These are phyloP conservation scores for Meyerozyma guilliermondii DNA, from an alignment of 1,139 yeast genomes.

Conservation along the genomic window DNA sequence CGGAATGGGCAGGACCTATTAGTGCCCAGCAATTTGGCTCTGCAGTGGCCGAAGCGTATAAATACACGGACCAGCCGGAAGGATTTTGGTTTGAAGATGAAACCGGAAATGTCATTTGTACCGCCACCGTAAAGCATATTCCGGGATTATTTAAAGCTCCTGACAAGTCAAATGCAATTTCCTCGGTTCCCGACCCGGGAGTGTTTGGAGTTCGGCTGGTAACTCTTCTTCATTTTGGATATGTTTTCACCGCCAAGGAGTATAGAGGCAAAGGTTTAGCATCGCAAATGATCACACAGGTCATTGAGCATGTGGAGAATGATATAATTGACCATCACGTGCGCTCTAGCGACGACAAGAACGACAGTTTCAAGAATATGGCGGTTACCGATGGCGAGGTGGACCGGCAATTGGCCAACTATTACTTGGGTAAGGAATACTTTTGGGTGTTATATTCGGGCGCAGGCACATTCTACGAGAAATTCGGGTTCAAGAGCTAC, in stretches of 20 bases:
- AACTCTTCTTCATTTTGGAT: constrained; percentile 23
- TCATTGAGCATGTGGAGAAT: constrained; percentile 29
- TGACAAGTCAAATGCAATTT: constrained; percentile 21
- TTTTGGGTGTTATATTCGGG: constrained; percentile 39
- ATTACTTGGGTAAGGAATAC: constrained; percentile 33
- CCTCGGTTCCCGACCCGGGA: constrained; percentile 30
- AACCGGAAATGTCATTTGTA: constrained; percentile 23
- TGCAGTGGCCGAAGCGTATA: constrained; percentile 13
- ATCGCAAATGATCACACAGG: constrained; percentile 19
- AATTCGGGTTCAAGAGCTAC: constrained; percentile 35
- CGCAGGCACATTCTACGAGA: constrained; percentile 26
- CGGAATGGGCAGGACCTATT: constrained; percentile 26
- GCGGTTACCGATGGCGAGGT: constrained; percentile 24
- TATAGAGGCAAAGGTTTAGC: constrained; percentile 31
- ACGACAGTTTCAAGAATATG: constrained; percentile 29
- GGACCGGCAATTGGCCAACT: constrained; percentile 28
- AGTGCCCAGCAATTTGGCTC: constrained; percentile 23
- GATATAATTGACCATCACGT: constrained; percentile 23
- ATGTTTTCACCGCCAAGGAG: constrained; percentile 24
- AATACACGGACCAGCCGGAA: constrained; percentile 9
- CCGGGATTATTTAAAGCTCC: constrained; percentile 31
- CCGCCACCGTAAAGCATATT: constrained; percentile 20
- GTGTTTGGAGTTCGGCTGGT: constrained; percentile 29
- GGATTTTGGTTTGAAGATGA: constrained; percentile 26
- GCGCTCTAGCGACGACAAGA: constrained; percentile 17